phyloP scores from a whole-genome alignment of 2,329 filamentous ascomycete species.

The Aspergillus nomiae region DNA sequence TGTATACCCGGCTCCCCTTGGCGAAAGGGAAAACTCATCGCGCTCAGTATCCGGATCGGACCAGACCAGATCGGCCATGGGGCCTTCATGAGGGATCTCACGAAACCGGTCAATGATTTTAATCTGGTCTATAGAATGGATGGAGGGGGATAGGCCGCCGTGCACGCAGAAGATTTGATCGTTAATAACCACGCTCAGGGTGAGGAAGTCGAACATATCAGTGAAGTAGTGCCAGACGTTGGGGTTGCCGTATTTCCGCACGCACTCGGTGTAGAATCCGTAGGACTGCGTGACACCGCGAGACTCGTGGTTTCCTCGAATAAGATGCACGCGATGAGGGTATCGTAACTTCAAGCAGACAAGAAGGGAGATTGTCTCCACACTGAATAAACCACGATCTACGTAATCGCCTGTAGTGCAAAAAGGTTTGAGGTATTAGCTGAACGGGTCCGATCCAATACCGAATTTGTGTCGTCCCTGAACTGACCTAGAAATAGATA shows the following conservation, averaged over 20 bases:
- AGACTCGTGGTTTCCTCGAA: slow-evolving; percentile 97
- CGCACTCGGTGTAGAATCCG: slow-evolving; percentile 98
- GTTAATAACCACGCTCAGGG: slow-evolving; percentile 95
- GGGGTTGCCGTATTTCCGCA: slow-evolving; percentile 95
- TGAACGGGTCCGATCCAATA: background rate
- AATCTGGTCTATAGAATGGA: slow-evolving; percentile 98
- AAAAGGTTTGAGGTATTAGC: background rate
- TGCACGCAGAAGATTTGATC: slow-evolving; percentile 99
- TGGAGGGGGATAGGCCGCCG: slow-evolving; percentile 84
- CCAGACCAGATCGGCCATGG: slow-evolving; percentile 99
- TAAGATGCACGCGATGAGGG: slow-evolving; percentile 90
- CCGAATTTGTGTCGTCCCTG: background rate
- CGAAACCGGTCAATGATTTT: slow-evolving; percentile 99
- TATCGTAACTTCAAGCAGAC: slow-evolving; percentile 97
- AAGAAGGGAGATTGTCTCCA: slow-evolving; percentile 96
- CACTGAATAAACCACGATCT: slow-evolving; percentile 96
- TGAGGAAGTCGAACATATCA: slow-evolving; percentile 99
- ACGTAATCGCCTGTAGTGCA: slow-evolving; percentile 82
- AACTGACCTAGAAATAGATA: slow-evolving; percentile 87
- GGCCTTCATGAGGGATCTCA: slow-evolving; percentile 96
- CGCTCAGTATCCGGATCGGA: slow-evolving; percentile 96
- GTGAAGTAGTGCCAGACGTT: slow-evolving; percentile 99
- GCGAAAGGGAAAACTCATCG: slow-evolving; percentile 94
- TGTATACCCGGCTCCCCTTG: slow-evolving; percentile 91
- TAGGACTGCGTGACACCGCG: slow-evolving; percentile 98